Evolutionary conservation across 805 yeast species (phyloP).

Genomic region (Kazachstania viticola): DNA sequence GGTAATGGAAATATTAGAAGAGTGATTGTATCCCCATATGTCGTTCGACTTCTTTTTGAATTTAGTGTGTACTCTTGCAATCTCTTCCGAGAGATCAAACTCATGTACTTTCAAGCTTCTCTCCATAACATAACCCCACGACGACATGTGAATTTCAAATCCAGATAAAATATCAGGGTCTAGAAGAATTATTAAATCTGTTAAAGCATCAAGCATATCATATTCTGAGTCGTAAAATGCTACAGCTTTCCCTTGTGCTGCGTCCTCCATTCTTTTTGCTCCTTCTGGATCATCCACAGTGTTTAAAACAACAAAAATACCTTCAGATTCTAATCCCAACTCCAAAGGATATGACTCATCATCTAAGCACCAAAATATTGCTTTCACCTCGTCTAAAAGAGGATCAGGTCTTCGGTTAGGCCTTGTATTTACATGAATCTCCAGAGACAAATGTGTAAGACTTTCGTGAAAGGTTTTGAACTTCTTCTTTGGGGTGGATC

Average conservation of each 20-base stretch:
- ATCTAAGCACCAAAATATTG: slow-evolving; percentile 56
- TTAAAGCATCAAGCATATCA: slow-evolving; percentile 44
- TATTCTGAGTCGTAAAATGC: slow-evolving; percentile 41
- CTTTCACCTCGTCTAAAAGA: slow-evolving; percentile 38
- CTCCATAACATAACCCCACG: slow-evolving; percentile 87
- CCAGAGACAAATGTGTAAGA: slow-evolving; percentile 51
- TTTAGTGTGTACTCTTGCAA: slow-evolving; percentile 47
- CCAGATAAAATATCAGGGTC: slow-evolving; percentile 90
- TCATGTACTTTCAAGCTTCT: slow-evolving; percentile 38
- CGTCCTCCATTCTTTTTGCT: slow-evolving; percentile 5
- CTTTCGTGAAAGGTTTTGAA: slow-evolving; percentile 33
- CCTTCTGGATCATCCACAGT: slow-evolving; percentile 2
- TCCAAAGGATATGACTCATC: slow-evolving; percentile 30
- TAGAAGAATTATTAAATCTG: slow-evolving; percentile 41
- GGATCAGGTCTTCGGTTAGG: slow-evolving; percentile 54
- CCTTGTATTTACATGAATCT: slow-evolving; percentile 53
- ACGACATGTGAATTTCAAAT: slow-evolving; percentile 62
- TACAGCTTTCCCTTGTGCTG: slow-evolving; percentile 21
- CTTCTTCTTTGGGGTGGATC: slow-evolving; percentile 18
- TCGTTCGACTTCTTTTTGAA: slow-evolving; percentile 47
- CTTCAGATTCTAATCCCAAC: slow-evolving; percentile 28
- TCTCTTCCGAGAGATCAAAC: slow-evolving; percentile 41
- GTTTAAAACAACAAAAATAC: slow-evolving; percentile 22
- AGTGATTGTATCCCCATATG: slow-evolving; percentile 73
- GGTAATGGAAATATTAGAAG: slow-evolving; percentile 52